These are phyloP conservation scores for Phytophthora boehmeriae DNA, from an alignment of 352 stramenopile genomes.

Conservation along the genomic window DNA sequence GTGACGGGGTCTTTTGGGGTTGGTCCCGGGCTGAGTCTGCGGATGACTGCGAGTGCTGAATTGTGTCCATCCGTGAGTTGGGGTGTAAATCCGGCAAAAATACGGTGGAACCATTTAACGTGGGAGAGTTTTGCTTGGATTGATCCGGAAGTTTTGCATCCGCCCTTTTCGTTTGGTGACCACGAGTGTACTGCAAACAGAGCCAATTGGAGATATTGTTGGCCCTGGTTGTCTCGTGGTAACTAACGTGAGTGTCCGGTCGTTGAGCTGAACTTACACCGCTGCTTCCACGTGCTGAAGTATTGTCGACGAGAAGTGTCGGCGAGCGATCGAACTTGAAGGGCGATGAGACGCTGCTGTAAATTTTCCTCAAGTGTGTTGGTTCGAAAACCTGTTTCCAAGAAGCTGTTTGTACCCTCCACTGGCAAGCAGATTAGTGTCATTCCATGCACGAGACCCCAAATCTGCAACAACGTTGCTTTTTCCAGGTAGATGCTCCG, in stretches of 20 bases:
- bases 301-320: neutral
- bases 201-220: neutral
- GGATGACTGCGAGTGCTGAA: slow-evolving; percentile 3
- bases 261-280: neutral
- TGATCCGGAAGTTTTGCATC: neutral
- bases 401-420: neutral
- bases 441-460: neutral
- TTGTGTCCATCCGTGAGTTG: neutral
- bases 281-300: neutral
- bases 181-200: neutral
- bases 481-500: neutral
- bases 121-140: slow-evolving; percentile 14
- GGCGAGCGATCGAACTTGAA: neutral
- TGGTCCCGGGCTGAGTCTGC: neutral
- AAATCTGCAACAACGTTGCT: neutral
- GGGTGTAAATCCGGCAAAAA: neutral
- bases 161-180: neutral
- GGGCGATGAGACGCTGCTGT: neutral
- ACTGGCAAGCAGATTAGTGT: neutral
- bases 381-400: neutral
- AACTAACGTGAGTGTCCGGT: neutral
- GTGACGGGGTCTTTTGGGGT: too few species aligned
- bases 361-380: neutral
- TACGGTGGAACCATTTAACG: slow-evolving; percentile 13
- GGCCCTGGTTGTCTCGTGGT: neutral